phyloP scores from a whole-genome alignment of 2,329 filamentous ascomycete species.

The Ophiocordyceps sinensis region DNA sequence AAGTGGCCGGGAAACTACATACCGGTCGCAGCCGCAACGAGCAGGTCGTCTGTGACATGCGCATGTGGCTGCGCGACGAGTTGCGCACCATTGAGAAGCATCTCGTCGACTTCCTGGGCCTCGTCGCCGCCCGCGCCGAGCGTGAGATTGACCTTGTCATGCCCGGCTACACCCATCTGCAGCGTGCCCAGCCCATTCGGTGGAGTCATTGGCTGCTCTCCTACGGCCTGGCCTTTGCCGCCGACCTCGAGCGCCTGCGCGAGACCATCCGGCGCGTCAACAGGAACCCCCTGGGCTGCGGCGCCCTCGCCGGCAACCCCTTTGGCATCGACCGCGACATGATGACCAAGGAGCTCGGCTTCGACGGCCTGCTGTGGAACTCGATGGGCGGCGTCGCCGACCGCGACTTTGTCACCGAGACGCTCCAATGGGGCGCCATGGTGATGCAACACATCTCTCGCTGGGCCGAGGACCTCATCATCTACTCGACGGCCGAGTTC shows the following conservation, averaged over 20 bases:
- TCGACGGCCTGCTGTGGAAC: conserved; percentile 62
- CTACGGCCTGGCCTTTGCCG: conserved; percentile 55
- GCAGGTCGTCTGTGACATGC: conserved; percentile 82
- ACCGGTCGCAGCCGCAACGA: conserved; percentile 81
- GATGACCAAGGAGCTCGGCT: conserved; percentile 49
- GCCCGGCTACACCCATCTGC: conserved; percentile 81
- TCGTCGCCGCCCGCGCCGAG: conserved; percentile 56
- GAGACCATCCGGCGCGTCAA: conserved; percentile 66
- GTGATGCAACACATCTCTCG: conserved; percentile 69
- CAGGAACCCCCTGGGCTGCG: conserved; percentile 53
- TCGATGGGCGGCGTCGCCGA: conserved; percentile 63
- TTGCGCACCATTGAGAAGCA: conserved; percentile 54
- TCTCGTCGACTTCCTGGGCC: conserved; percentile 54
- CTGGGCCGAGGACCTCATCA: conserved; percentile 76
- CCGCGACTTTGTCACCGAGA: conserved; percentile 72
- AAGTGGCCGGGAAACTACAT: conserved; percentile 77
- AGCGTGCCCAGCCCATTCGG: conserved; percentile 65
- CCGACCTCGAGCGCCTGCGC: conserved; percentile 63
- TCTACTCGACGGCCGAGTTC: conserved; percentile 67
- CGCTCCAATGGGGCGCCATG: conserved; percentile 64
- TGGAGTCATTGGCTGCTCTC: conserved; percentile 75
- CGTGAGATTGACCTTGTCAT: conserved; percentile 27
- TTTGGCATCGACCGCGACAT: conserved; percentile 47
- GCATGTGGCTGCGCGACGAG: conserved; percentile 71
- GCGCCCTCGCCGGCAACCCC: conserved; percentile 67